Evolutionary conservation across 352 stramenopile genomes (phyloP).

Genomic region (Pythium utonaiense): DNA sequence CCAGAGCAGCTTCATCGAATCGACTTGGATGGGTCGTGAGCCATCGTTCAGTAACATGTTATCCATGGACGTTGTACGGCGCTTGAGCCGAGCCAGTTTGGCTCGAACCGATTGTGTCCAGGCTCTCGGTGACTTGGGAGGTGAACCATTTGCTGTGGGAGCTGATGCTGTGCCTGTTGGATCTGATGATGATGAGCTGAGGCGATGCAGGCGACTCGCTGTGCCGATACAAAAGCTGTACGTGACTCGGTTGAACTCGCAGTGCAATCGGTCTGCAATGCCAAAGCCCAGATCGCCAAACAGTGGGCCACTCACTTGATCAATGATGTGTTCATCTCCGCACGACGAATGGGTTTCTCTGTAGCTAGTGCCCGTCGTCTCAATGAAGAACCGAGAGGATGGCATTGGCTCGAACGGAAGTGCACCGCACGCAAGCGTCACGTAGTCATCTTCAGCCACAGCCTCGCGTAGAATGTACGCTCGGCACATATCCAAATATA

Average conservation of each 20-base stretch:
- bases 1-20: slow-evolving; percentile 80
- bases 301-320: slow-evolving; percentile 18
- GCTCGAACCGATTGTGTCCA: slow-evolving; percentile 56
- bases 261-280: slow-evolving; percentile 43
- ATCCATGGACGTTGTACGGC: slow-evolving; percentile 62
- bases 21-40: slow-evolving; percentile 73
- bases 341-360: slow-evolving; percentile 19
- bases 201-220: slow-evolving; percentile 21
- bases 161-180: background rate
- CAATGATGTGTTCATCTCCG: slow-evolving; percentile 3
- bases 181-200: slow-evolving; percentile 19
- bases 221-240: slow-evolving; percentile 36
- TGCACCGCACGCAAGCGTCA: slow-evolving; percentile 2
- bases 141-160: slow-evolving; percentile 12
- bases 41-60: slow-evolving; percentile 70
- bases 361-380: slow-evolving; percentile 63
- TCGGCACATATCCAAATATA: slow-evolving; percentile 55
- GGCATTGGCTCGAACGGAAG: slow-evolving; percentile 17
- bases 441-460: slow-evolving; percentile 1
- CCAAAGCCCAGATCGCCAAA: slow-evolving; percentile 22
- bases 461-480: slow-evolving; percentile 51
- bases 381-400: slow-evolving; percentile 49
- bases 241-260: slow-evolving; percentile 44
- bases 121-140: slow-evolving; percentile 34
- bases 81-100: slow-evolving; percentile 53